Conservation (phyloP, 2,329 filamentous ascomycete species). For the Colletotrichum liaoningense region DNA sequence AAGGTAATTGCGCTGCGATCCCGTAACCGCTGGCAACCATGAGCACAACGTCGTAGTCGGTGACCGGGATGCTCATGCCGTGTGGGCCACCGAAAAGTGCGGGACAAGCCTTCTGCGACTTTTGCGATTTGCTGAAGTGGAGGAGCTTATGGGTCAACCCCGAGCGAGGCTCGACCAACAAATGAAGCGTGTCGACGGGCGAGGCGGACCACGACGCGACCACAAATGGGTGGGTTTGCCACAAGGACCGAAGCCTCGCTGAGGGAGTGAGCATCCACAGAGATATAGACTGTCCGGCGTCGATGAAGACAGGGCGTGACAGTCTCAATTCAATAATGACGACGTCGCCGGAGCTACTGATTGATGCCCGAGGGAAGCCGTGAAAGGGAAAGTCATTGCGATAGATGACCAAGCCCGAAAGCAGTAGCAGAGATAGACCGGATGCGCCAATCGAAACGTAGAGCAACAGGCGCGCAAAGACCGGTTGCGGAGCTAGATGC, state of each 20-base stretch:
- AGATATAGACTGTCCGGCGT: neutral
- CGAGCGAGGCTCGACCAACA: neutral
- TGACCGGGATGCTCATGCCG: conserved; percentile 41
- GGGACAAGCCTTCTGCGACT: conserved; percentile 9
- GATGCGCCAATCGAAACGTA: conserved; percentile 14
- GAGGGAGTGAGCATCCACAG: neutral
- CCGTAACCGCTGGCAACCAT: conserved; percentile 49
- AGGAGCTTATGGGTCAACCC: conserved; percentile 3
- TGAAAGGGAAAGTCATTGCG: neutral
- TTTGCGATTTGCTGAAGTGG: neutral
- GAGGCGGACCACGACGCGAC: neutral
- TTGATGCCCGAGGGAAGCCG: conserved; percentile 2
- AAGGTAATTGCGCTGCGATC: conserved; percentile 46
- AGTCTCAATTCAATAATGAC: neutral
- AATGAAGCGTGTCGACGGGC: neutral
- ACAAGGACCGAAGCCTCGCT: neutral
- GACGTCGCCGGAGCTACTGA: neutral
- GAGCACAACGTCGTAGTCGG: conserved; percentile 44
- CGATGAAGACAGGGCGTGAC: neutral
- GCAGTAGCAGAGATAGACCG: neutral
- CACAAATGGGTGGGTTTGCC: conserved; percentile 6
- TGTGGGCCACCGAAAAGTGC: conserved; percentile 47
- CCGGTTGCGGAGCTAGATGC: neutral
- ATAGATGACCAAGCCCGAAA: neutral
- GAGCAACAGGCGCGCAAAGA: conserved; percentile 5